Percentiles rank a stretch among this genome's conserved stretches.
phyloP scores from a whole-genome alignment of 1,284 basidiomycete genomes.

The Malassezia vespertilionis region DNA sequence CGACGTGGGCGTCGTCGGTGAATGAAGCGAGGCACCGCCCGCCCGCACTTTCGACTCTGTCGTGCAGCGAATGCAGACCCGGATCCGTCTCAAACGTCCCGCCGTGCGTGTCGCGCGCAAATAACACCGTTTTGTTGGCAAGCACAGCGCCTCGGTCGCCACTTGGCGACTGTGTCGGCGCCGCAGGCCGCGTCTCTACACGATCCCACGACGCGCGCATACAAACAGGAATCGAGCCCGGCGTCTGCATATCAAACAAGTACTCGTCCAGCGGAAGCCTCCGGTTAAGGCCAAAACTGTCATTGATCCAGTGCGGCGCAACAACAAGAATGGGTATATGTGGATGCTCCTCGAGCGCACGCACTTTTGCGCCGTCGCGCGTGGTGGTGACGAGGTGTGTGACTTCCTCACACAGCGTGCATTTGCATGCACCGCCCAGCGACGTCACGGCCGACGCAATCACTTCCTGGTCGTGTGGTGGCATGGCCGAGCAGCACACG shows the following conservation, averaged over 20 bases:
- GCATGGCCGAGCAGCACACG: slow-evolving; percentile 55
- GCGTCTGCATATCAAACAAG: slow-evolving; percentile 56
- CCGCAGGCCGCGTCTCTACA: slow-evolving; percentile 12
- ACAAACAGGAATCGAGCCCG: slow-evolving; percentile 28
- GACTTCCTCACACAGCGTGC: slow-evolving; percentile 65
- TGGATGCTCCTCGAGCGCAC: slow-evolving; percentile 52
- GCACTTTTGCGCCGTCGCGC: slow-evolving; percentile 19
- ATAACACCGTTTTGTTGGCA: slow-evolving; percentile 20
- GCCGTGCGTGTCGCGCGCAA: slow-evolving; percentile 26
- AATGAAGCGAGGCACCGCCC: slow-evolving; percentile 50
- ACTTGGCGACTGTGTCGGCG: slow-evolving; percentile 12
- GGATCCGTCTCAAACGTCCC: slow-evolving; percentile 16
- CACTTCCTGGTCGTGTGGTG: slow-evolving; percentile 59
- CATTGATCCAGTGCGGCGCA: slow-evolving; percentile 73
- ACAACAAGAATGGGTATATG: slow-evolving; percentile 56
- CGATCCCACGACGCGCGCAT: slow-evolving; percentile 19
- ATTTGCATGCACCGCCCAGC: slow-evolving; percentile 70
- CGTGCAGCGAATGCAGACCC: slow-evolving; percentile 11
- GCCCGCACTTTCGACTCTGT: slow-evolving; percentile 11
- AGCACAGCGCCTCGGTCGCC: slow-evolving; percentile 12
- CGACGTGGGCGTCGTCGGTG: slow-evolving; percentile 51
- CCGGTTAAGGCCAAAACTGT: slow-evolving; percentile 59
- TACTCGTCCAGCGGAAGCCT: slow-evolving; percentile 56
- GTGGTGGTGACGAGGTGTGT: slow-evolving; percentile 64
- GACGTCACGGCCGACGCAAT: slow-evolving; percentile 61